These are phyloP conservation scores for Triticum urartu DNA, from an alignment of 176 grass and related monocot species.

Conservation along the genomic window DNA sequence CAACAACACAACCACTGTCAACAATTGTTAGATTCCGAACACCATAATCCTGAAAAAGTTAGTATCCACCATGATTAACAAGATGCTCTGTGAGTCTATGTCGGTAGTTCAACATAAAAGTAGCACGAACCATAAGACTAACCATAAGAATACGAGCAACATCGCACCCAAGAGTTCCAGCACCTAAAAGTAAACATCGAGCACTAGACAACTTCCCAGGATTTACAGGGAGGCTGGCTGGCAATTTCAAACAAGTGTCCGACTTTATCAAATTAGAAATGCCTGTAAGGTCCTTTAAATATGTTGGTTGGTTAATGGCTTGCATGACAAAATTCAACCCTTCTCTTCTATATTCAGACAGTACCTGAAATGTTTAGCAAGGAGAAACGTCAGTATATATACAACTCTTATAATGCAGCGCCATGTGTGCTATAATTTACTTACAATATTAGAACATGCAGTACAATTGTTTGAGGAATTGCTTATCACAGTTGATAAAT, in stretches of 20 bases:
- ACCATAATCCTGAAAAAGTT: slow-evolving; percentile 72
- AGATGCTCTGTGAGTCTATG: slow-evolving; percentile 25
- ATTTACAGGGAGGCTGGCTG: slow-evolving; percentile 42
- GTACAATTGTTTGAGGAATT: slow-evolving; percentile 69
- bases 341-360: slow-evolving; percentile 78
- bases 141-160: slow-evolving; percentile 98
- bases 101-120: slow-evolving; percentile 26
- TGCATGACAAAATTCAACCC: slow-evolving; percentile 71
- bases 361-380: slow-evolving; percentile 57
- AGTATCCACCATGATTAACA: slow-evolving; percentile 14
- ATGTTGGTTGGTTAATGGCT: slow-evolving; percentile 61
- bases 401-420: background rate
- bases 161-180: slow-evolving; percentile 97
- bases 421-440: slow-evolving; percentile 29
- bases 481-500: slow-evolving; percentile 50
- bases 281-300: slow-evolving; percentile 71
- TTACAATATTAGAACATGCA: slow-evolving; percentile 79
- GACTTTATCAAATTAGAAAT: slow-evolving; percentile 53
- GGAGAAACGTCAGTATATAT: slow-evolving; percentile 32
- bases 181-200: slow-evolving; percentile 80
- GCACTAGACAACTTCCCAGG: slow-evolving; percentile 56
- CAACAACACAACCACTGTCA: slow-evolving; percentile 73
- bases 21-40: slow-evolving; percentile 79
- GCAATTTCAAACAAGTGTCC: slow-evolving; percentile 42
- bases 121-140: slow-evolving; percentile 14